Evolutionary conservation across 257 asterid species (phyloP).

Genomic region (Avicennia marina): DNA sequence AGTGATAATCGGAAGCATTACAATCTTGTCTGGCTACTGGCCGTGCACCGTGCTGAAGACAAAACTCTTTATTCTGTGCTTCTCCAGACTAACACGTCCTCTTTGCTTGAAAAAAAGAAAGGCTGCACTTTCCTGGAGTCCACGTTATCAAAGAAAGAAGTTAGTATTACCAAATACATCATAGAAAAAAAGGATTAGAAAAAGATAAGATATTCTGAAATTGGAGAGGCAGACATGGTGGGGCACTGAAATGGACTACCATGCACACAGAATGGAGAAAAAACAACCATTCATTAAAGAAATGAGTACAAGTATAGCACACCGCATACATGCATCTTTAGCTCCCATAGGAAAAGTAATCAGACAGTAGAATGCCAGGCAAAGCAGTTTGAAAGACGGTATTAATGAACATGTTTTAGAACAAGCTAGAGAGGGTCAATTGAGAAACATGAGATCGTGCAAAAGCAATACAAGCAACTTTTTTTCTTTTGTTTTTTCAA

Average conservation of each 20-base stretch:
- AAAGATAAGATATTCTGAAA: not conserved
- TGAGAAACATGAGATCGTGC: not conserved
- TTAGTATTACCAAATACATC: conserved; percentile 1
- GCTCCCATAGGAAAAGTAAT: not conserved
- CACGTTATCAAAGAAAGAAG: not conserved
- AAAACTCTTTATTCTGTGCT: conserved; percentile 21
- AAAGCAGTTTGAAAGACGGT: not conserved
- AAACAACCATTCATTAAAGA: not conserved
- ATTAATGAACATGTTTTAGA: not conserved
- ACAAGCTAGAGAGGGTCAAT: not conserved
- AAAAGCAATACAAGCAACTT: not conserved
- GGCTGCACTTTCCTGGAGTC: not conserved
- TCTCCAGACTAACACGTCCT: not conserved
- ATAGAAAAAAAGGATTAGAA: not conserved
- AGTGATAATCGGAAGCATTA: not conserved
- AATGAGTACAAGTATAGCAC: not conserved
- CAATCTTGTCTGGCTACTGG: not conserved
- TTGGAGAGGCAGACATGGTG: not conserved
- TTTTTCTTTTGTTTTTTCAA: not conserved
- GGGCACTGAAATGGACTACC: not conserved
- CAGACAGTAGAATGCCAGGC: not conserved
- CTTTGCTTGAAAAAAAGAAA: conserved; percentile 3
- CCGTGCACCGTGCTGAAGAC: conserved; percentile 14
- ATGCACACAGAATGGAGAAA: not conserved
- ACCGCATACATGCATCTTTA: not conserved